Evolutionary conservation across 305 asterid species (phyloP).

Genomic region (Fraxinus sp.): DNA sequence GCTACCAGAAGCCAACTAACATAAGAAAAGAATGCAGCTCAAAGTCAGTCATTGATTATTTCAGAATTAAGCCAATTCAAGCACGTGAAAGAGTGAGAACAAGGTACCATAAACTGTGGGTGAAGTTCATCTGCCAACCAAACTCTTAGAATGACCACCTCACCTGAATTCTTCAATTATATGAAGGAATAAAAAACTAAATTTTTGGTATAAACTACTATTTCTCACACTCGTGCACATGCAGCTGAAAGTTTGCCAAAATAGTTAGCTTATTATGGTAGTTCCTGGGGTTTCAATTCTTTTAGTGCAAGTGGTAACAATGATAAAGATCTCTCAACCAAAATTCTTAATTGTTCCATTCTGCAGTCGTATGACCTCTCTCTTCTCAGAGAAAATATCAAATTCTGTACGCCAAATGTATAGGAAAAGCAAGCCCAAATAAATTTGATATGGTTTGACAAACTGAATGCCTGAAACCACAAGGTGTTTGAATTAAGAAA

Average conservation of each 20-base stretch:
- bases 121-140: conserved; percentile 7
- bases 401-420: not conserved
- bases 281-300: not conserved
- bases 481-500: not conserved
- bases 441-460: not conserved
- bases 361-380: not conserved
- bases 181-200: not conserved
- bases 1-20: conserved; percentile 7
- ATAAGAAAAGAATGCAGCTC: not conserved
- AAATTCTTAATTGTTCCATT: not conserved
- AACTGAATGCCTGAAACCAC: not conserved
- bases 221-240: not conserved
- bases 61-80: not conserved
- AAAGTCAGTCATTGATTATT: not conserved
- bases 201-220: not conserved
- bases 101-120: not conserved
- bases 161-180: not conserved
- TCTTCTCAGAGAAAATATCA: not conserved
- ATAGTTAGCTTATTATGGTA: not conserved
- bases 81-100: conserved; percentile 1
- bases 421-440: not conserved
- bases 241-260: not conserved
- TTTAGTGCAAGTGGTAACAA: not conserved
- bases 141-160: not conserved
- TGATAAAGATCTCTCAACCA: conserved; percentile 3